Evolutionary conservation across 441 rosid genomes (phyloP).

Genomic region (Raphanus hybrid): DNA sequence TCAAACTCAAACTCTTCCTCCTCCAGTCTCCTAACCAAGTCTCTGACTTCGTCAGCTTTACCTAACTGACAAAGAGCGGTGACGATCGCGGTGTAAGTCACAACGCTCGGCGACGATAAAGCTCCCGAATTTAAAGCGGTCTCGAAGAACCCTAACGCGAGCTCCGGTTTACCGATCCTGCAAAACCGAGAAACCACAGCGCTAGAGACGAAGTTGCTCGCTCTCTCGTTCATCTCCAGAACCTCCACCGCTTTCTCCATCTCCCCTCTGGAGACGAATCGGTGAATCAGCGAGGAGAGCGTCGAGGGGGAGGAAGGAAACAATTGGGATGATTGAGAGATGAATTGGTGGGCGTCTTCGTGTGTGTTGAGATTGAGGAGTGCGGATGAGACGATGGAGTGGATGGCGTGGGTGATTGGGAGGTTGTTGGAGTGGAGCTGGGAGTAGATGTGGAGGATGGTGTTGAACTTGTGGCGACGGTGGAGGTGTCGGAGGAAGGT

Average conservation of each 20-base stretch:
- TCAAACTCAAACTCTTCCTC: conserved; percentile 65
- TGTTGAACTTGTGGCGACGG: conserved; percentile 45
- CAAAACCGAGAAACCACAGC: conserved; percentile 71
- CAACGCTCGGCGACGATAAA: conserved; percentile 58
- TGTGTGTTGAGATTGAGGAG: conserved; percentile 58
- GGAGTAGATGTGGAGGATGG: conserved; percentile 51
- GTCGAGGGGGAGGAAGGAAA: conserved; percentile 70
- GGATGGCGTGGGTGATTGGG: conserved; percentile 45
- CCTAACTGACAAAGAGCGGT: conserved; percentile 65
- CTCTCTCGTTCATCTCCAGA: conserved; percentile 55
- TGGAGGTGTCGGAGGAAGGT: conserved; percentile 58
- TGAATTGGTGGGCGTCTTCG: conserved; percentile 63
- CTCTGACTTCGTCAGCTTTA: conserved; percentile 56
- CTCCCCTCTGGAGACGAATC: conserved; percentile 57
- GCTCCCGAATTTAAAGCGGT: conserved; percentile 53
- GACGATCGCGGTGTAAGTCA: conserved; percentile 63
- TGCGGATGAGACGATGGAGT: conserved; percentile 55
- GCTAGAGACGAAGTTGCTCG: conserved; percentile 68
- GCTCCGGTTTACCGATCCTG: conserved; percentile 70
- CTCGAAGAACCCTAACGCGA: conserved; percentile 62
- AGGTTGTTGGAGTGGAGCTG: conserved; percentile 51
- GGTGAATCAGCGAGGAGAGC: conserved; percentile 55
- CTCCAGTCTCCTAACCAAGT: conserved; percentile 55
- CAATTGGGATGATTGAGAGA: conserved; percentile 40
- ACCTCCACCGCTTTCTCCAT: conserved; percentile 66